Evolutionary conservation across 2,329 filamentous ascomycete species (phyloP), one percentile per base, ranked within the genome.

Genomic region (Curvularia verruculosa): DNA sequence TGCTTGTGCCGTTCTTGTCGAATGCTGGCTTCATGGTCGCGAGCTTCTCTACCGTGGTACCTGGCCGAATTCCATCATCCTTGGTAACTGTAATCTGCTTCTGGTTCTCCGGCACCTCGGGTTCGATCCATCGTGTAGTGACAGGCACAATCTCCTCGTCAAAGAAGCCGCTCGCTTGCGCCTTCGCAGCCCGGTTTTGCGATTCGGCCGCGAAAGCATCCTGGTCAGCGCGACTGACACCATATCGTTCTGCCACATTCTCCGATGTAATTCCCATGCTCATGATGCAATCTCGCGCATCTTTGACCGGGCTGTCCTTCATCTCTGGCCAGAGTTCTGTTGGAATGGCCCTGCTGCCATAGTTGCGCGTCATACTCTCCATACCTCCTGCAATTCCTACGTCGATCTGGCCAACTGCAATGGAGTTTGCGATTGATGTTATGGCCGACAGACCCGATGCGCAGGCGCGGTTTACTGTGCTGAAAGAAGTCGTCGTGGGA

Each of bases 361-460:
- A 97, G 79, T 96, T 96, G 64, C 89, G 81, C 62, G 91, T 96
- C 93, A 97, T 97, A 79, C 89, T 94, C 84, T 97, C 93, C 90
- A 96, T 96, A 28, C 93, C 93, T 1, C 90, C 93, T 9, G 88
- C 93, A 60, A 97, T 86, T 58, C 91, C 93, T 0, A 83, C 82
- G 60, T 87, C 84, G 49, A 94, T 89, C 66, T 85, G 84, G 1
- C 90, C 92, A 0, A 84, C 82, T n/a, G 86, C 84, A 66, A 97
- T 95, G 60, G 88, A 83, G 55, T 89, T 87, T 5, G 90, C 89
- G 3, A 96, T 82, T 13, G 82, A 80, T 1, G 91, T 89, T 49
- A 97, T 89, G 24, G 89, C 88, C 66, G 91, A 88, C 48, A 97
- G 82, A 2, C 89, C 89, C 6, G 87, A 91, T 15, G 88, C 87